Base-by-base conservation (phyloP, 2,329 filamentous ascomycete species). In the Hypoxylon sp. region DNA sequence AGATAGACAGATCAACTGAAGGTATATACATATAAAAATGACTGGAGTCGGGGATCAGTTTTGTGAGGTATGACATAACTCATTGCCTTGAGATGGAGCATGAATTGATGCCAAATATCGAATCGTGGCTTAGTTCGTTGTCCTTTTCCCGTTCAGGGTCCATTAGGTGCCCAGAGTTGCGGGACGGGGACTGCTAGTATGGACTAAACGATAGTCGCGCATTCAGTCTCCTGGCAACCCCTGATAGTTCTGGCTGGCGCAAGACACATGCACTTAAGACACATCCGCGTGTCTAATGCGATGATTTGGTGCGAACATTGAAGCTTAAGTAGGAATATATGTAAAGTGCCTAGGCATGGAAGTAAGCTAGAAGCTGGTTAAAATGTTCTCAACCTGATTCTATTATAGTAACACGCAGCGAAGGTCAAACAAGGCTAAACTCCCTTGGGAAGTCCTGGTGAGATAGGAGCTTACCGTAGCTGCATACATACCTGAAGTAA, bases 51-150 rank as follows among this genome's bases (percentile, higher is more conserved):
- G 14, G 46, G 7, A 49, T 49, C 17, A 22, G 17, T 11, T 44
- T 35, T 53, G 10, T n/a, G 13, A 31, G 30, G 35, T 35, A 53
- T 53, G 49, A 53, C 30, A 60, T 61, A 66, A 69, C 44, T 31
- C 22, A 33, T 56, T 66, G 44, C 22, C 58, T 31, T 14, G 27
- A 58, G 31, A 65, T 56, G 44, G 56, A 50, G 46, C 27, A 30
- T 31, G 30, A 49, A 46, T 20, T 57, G 22, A 58, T 58, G 40
- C 25, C 48, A 55, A 49, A 46, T 48, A 58, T 58, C 22, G 17
- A 60, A 50, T 51, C 30, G 57, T 49, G 35, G 46, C 46, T 51
- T 49, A 50, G 10, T 20, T 31, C 13, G 5, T 46, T 46, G 14
- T 44, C 37, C 48, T 44, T 46, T 50, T 53, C 11, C 25, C 13